These are phyloP conservation scores for Fistulina hepatica DNA, from an alignment of 1,284 basidiomycete species.

Conservation along the genomic window DNA sequence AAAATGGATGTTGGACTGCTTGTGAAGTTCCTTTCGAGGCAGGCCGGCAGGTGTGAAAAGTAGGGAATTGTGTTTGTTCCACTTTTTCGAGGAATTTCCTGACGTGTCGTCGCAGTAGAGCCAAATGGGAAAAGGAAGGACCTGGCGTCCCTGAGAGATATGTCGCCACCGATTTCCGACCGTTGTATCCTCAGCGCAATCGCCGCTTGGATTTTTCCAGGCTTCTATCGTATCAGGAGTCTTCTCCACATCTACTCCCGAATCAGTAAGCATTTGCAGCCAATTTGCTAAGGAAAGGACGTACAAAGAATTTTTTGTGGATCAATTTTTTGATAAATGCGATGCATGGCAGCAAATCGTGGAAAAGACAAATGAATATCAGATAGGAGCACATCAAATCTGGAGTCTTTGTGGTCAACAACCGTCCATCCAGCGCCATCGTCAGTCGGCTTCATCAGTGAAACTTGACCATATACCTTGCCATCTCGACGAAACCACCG, in stretches of 20 bases:
- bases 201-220: neutral
- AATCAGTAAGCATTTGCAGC: neutral
- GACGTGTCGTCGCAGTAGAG: constrained; percentile 36
- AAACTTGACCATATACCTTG: constrained; percentile 11
- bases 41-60: constrained; percentile 25
- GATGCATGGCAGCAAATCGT: constrained; percentile 4
- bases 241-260: neutral
- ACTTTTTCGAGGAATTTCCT: constrained; percentile 33
- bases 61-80: constrained; percentile 34
- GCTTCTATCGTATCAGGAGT: neutral
- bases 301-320: constrained; percentile 2
- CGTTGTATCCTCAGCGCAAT: constrained; percentile 12
- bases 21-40: constrained; percentile 13
- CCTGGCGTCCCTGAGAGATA: constrained; percentile 16
- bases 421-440: constrained; percentile 7
- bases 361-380: constrained; percentile 10
- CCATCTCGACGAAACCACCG: constrained; percentile 22
- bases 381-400: constrained; percentile 7
- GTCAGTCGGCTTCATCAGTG: constrained; percentile 8
- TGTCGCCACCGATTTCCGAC: constrained; percentile 16
- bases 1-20: constrained; percentile 26
- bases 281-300: neutral
- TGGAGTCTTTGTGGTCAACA: constrained; percentile 11
- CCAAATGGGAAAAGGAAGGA: constrained; percentile 25
- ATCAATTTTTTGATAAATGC: constrained; percentile 6